Evolutionary conservation across 129 eudicot species (phyloP).

Genomic region (Centella asiatica): DNA sequence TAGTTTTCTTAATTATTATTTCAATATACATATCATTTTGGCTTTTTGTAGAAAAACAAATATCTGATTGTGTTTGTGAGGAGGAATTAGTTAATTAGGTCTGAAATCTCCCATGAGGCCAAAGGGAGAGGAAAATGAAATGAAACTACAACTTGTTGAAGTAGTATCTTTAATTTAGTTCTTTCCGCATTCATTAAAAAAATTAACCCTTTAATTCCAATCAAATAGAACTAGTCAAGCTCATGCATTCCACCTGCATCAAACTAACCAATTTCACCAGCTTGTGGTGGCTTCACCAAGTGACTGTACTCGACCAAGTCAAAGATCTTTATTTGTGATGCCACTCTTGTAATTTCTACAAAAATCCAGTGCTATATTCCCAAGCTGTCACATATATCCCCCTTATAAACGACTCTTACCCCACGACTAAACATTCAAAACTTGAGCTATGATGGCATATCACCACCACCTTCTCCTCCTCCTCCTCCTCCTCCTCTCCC

Average conservation of each 20-base stretch:
- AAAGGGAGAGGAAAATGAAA: too few relatives aligned
- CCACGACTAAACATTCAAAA: constrained; percentile 10
- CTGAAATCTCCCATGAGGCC: too few relatives aligned
- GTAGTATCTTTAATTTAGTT: too few relatives aligned
- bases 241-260: neutral
- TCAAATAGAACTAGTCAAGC: neutral
- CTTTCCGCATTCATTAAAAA: neutral
- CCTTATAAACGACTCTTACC: neutral
- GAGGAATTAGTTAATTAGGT: too few relatives aligned
- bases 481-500: constrained; percentile 15
- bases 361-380: neutral
- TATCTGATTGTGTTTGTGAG: too few relatives aligned
- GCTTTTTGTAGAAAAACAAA: too few relatives aligned
- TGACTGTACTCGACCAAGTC: neutral
- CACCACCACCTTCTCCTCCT: constrained; percentile 8
- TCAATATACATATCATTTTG: too few relatives aligned
- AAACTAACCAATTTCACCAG: neutral
- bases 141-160: neutral
- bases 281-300: neutral
- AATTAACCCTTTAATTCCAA: neutral
- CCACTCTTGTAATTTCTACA: constrained; percentile 1
- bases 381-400: neutral
- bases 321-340: neutral
- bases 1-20: too few relatives aligned
- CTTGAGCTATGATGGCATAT: constrained; percentile 17